Conservation (phyloP, 2,329 filamentous ascomycete species). For the Calonectria honghensis region DNA sequence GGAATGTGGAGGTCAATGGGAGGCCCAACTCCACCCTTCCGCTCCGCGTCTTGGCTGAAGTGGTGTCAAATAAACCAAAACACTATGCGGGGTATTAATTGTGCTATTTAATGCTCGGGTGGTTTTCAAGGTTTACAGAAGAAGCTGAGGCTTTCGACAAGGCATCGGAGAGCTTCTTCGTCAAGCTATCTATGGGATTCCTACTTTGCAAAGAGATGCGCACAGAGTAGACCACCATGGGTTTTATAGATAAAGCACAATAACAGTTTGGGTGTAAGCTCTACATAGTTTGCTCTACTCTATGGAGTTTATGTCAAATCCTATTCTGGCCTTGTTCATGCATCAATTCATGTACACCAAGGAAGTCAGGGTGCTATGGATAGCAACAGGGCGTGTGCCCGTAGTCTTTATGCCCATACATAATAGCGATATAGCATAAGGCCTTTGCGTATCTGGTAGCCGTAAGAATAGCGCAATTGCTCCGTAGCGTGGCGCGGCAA, state of each 20-base stretch:
- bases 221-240: not conserved
- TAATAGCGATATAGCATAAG: not conserved
- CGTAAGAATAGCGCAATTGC: not conserved
- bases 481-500: not conserved
- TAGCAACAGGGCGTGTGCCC: not conserved
- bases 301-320: not conserved
- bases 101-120: not conserved
- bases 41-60: not conserved
- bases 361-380: not conserved
- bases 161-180: too few species aligned
- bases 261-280: not conserved
- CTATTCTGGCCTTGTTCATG: not conserved
- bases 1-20: not conserved
- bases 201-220: not conserved
- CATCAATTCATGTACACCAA: not conserved
- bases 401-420: not conserved
- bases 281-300: not conserved
- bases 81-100: not conserved
- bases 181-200: not conserved
- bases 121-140: too few species aligned
- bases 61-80: not conserved
- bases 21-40: not conserved
- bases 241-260: not conserved
- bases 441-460: not conserved
- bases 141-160: too few species aligned